These are phyloP conservation scores for Pleurozium schreberi DNA, from an alignment of 225 moss, liverwort and hornwort genomes.

Conservation along the genomic window DNA sequence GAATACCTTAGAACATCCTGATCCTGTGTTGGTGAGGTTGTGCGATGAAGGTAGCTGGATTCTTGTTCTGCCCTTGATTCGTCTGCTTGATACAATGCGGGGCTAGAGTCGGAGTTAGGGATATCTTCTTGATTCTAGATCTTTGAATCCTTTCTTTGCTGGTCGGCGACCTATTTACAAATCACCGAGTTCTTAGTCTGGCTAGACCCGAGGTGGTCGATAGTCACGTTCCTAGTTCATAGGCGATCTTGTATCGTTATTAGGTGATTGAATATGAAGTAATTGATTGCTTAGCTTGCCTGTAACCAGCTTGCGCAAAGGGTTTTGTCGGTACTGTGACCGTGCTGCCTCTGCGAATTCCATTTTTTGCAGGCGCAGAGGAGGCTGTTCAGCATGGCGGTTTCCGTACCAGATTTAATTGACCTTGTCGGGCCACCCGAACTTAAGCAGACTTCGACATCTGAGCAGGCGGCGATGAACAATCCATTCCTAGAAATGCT, in stretches of 20 bases:
- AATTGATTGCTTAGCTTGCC: background rate
- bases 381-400: conserved; percentile 9
- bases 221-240: background rate
- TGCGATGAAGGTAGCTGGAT: background rate
- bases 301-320: background rate
- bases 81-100: background rate
- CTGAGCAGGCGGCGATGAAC: background rate
- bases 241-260: background rate
- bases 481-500: conserved; percentile 31
- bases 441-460: background rate
- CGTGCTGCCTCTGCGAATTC: background rate
- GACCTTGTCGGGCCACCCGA: conserved; percentile 27
- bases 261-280: background rate
- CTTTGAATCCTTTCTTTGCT: background rate
- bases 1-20: background rate
- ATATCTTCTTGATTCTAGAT: background rate
- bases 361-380: background rate
- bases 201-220: background rate
- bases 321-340: background rate
- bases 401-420: background rate
- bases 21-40: background rate
- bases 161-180: background rate
- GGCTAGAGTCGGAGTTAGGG: background rate
- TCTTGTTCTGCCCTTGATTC: background rate
- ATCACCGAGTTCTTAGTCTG: background rate